These are phyloP conservation scores for Platismatia glauca DNA, from an alignment of 495 filamentous ascomycete species.

Conservation along the genomic window DNA sequence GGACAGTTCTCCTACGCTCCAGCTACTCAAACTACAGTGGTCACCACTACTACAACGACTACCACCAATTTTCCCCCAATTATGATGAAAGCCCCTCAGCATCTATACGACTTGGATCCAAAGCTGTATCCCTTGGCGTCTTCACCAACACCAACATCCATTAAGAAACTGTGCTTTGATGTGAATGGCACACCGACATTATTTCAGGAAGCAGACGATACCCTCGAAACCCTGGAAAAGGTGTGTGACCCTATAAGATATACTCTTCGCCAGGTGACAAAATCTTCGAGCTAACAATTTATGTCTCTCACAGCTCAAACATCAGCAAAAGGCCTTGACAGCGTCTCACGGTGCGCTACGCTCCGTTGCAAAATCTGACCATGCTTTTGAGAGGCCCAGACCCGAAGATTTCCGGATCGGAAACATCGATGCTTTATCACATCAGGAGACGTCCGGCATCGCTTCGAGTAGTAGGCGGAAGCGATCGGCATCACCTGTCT, in stretches of 20 bases:
- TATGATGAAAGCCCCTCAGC: slow-evolving; percentile 63
- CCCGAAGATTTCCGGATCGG: slow-evolving; percentile 3
- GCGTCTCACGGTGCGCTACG: slow-evolving; percentile 49
- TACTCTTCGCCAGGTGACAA: background rate
- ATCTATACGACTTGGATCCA: slow-evolving; percentile 65
- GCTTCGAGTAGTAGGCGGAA: slow-evolving; percentile 13
- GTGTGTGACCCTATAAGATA: slow-evolving; percentile 37
- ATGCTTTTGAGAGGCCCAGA: slow-evolving; percentile 22
- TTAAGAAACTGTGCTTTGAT: slow-evolving; percentile 67
- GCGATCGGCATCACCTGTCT: slow-evolving; percentile 50
- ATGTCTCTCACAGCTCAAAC: slow-evolving; percentile 34
- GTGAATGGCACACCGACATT: slow-evolving; percentile 54
- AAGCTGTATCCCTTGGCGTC: slow-evolving; percentile 84
- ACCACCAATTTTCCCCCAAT: slow-evolving; percentile 83
- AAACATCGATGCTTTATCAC: background rate
- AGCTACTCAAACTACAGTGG: slow-evolving; percentile 63
- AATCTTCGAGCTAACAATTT: slow-evolving; percentile 19
- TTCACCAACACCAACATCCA: slow-evolving; percentile 64
- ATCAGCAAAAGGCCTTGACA: slow-evolving; percentile 41
- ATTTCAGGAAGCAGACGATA: slow-evolving; percentile 60
- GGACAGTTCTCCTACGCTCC: slow-evolving; percentile 64
- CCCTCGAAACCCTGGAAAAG: slow-evolving; percentile 44
- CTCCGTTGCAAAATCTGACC: slow-evolving; percentile 33
- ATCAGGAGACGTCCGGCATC: slow-evolving; percentile 1
- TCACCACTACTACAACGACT: slow-evolving; percentile 92